phyloP scores from a whole-genome alignment of 2,329 filamentous ascomycete species.

The Anthostomella pinea region DNA sequence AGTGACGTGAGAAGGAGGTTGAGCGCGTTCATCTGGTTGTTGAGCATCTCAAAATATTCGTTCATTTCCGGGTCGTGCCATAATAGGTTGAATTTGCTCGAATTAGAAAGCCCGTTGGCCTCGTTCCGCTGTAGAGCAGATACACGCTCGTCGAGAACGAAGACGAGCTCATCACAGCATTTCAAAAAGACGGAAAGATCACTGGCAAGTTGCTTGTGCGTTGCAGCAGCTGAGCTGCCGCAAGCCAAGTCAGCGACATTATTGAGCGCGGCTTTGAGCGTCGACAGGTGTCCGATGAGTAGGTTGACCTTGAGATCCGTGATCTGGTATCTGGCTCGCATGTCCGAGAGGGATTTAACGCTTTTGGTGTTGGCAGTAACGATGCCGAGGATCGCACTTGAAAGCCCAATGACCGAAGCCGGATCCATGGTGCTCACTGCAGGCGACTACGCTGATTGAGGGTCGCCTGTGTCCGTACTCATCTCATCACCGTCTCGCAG shows the following conservation, averaged over 20 bases:
- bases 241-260: neutral
- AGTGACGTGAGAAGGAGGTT: conserved; percentile 1
- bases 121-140: neutral
- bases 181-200: neutral
- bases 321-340: neutral
- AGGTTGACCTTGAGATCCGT: neutral
- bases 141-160: neutral
- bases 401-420: conserved; percentile 1
- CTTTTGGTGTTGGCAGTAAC: conserved; percentile 2
- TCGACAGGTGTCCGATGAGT: conserved; percentile 1
- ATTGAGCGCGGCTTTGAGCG: conserved; percentile 2
- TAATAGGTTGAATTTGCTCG: neutral
- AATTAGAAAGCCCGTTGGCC: neutral
- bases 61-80: neutral
- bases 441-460: too few species aligned
- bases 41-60: conserved; percentile 1
- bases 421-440: conserved; percentile 3
- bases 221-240: neutral
- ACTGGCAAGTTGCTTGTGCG: neutral
- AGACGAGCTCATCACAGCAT: neutral
- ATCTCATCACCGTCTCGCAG: too few species aligned
- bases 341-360: neutral
- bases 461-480: too few species aligned
- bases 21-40: conserved; percentile 2
- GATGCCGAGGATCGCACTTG: conserved; percentile 1